Evolutionary conservation across 345 rosid genomes (phyloP), one percentile per base, ranked within the genome.

Genomic region (Bruguiera parviflora): DNA sequence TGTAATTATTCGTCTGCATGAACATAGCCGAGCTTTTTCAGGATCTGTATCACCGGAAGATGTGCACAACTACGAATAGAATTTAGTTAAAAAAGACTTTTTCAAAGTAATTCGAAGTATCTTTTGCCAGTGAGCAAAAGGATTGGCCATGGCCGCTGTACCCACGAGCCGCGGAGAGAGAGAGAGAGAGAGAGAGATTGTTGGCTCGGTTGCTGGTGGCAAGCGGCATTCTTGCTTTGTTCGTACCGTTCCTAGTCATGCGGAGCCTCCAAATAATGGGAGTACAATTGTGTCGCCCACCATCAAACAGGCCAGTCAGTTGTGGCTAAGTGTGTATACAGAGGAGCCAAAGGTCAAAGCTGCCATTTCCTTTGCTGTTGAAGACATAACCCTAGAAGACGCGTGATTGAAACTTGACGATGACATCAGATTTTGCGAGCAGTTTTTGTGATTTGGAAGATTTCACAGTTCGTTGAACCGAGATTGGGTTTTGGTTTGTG

Each of bases 1-100:
- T 80, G 84, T 82, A 86, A 84, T 74, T 80, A 84, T 72, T 78
- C 76, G 71, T 83, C 65, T 67, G 83, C 87, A 63, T 71, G 77
- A 77, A 79, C 81, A 71, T 79, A 67, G 74, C 80, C 71, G 18
- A 74, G 76, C 73, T 61, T 80, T 80, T 82, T 55, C 61, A 75
- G 87, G 80, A 74, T 73, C 83, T 65, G 77, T 70, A 60, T 75
- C 85, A 70, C 76, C 72, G 81, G 85, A 69, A 69, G 6, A 60
- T 81, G 85, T 87, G 84, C 83, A 86, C 81, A 83, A 72, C 79
- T 75, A 39, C 68, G 27, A 66, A 37, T 71, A 79, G 76, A 58
- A 61, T 53, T 58, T 46, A 53, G 37, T 21, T 18, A n/a, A n/a
- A n/a, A n/a, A n/a, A 53, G n/a, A 59, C 59, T 49, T 61, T 37